phyloP scores from a whole-genome alignment of 352 stramenopile genomes.

The Phytophthora parvispora region DNA sequence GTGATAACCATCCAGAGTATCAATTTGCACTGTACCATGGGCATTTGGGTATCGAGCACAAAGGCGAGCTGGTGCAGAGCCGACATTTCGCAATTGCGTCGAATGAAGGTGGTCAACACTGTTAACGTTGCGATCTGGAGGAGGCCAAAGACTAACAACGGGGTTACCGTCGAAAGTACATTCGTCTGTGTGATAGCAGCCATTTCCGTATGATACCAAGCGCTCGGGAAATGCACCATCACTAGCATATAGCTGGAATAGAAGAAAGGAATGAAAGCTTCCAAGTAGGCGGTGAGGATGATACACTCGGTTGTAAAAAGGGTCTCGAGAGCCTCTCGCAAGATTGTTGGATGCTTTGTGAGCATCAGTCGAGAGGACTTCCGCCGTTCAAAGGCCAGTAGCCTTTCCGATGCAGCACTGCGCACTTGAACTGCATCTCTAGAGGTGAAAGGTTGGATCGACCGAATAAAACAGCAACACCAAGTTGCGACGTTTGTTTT shows the following conservation, averaged over 20 bases:
- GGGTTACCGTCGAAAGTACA: not conserved
- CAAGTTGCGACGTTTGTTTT: no score
- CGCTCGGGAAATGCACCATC: constrained; percentile 30
- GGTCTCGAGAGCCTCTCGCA: not conserved
- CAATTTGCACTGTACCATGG: constrained; percentile 36
- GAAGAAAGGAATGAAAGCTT: constrained; percentile 36
- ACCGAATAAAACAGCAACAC: no score
- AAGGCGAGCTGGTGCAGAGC: constrained; percentile 41
- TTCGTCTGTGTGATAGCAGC: not conserved
- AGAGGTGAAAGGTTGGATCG: not conserved
- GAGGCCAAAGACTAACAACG: constrained; percentile 16
- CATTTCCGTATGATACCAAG: constrained; percentile 13
- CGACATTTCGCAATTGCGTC: constrained; percentile 2
- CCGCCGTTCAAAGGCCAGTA: not conserved
- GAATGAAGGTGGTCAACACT: not conserved
- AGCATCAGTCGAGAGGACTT: not conserved
- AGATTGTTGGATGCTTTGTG: not conserved
- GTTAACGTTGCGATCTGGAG: constrained; percentile 14
- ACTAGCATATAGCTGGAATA: constrained; percentile 24
- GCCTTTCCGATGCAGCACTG: not conserved
- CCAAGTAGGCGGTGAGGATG: constrained; percentile 39
- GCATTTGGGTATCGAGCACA: constrained; percentile 42
- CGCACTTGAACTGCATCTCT: not conserved
- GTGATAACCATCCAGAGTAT: constrained; percentile 38
- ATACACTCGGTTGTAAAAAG: constrained; percentile 39